Percentiles rank a stretch among this genome's conserved stretches.
Conservation (phyloP, 2,329 filamentous ascomycete genomes). For the Colletotrichum ledebouriae region DNA sequence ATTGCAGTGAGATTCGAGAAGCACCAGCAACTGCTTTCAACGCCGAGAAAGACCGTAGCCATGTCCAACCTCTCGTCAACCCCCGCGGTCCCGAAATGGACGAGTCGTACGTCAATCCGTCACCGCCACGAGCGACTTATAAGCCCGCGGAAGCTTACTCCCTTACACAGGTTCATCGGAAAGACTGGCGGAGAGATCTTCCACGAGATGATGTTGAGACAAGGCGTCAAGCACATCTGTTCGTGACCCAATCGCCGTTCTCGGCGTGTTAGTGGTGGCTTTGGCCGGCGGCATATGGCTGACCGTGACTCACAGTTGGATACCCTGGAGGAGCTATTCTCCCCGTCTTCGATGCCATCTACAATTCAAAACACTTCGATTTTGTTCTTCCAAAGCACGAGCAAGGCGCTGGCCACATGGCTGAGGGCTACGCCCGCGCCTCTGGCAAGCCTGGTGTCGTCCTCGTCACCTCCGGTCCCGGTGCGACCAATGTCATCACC, state of each 20-base stretch:
- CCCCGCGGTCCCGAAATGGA: conserved; percentile 75
- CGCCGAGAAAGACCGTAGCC: conserved; percentile 61
- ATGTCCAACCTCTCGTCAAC: conserved; percentile 79
- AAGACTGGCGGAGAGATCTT: conserved; percentile 97
- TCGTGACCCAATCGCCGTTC: conserved; percentile 57
- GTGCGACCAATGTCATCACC: conserved; percentile 95
- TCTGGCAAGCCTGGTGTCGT: conserved; percentile 96
- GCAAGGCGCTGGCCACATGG: conserved; percentile 99
- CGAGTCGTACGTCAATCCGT: conserved; percentile 75
- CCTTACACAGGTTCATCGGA: conserved; percentile 80
- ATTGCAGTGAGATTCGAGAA: conserved; percentile 66
- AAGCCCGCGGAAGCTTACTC: conserved; percentile 24
- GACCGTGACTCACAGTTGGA: conserved; percentile 67
- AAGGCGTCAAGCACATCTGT: conserved; percentile 95
- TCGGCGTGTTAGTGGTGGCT: neutral
- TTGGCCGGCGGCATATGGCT: conserved; percentile 15
- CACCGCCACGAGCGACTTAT: conserved; percentile 37
- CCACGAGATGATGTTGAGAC: conserved; percentile 98
- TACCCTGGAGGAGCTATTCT: conserved; percentile 97
- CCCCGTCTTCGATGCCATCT: conserved; percentile 98
- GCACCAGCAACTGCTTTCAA: conserved; percentile 75
- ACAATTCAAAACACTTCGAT: conserved; percentile 96
- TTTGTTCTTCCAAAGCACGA: conserved; percentile 97
- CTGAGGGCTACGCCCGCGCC: conserved; percentile 94
- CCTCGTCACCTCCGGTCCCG: conserved; percentile 94